Evolutionary conservation across 345 rosid genomes (phyloP).

Genomic region (Leavenworthia alabamica): DNA sequence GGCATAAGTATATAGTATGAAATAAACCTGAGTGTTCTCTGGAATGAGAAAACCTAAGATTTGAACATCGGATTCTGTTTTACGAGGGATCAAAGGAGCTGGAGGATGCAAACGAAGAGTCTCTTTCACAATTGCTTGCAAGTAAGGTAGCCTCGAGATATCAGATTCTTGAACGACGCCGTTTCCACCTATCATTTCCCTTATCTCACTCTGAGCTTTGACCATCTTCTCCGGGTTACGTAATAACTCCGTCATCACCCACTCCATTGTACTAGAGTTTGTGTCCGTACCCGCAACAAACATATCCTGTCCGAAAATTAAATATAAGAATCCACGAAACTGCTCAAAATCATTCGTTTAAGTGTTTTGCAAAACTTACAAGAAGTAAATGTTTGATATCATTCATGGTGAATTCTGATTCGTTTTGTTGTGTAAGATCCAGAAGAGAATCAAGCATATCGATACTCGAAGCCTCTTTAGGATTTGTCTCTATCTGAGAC

Average conservation of each 20-base stretch:
- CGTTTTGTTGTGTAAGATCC: constrained; percentile 19
- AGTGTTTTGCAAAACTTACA: constrained; percentile 21
- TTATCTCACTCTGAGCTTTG: constrained; percentile 27
- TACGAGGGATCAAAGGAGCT: constrained; percentile 34
- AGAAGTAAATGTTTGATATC: constrained; percentile 30
- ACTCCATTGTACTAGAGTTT: constrained; percentile 32
- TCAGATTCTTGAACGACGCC: constrained; percentile 31
- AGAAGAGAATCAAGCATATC: constrained; percentile 38
- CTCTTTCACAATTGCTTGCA: constrained; percentile 36
- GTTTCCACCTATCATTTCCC: constrained; percentile 24
- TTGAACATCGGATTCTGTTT: constrained; percentile 17
- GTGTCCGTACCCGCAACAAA: constrained; percentile 44
- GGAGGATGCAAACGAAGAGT: constrained; percentile 41
- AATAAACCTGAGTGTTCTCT: not conserved
- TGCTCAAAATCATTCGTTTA: too few species aligned
- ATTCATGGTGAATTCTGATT: constrained; percentile 8
- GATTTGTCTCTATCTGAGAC: not conserved
- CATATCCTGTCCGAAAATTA: constrained; percentile 24
- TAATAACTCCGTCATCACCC: constrained; percentile 30
- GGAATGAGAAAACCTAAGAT: constrained; percentile 17
- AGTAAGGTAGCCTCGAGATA: constrained; percentile 22
- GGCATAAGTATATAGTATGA: not conserved
- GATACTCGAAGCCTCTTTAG: constrained; percentile 13
- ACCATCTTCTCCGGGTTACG: constrained; percentile 15
- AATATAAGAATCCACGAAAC: not conserved